Evolutionary conservation across 257 asterid genomes (phyloP).

Genomic region (Leptodermis oblonga): DNA sequence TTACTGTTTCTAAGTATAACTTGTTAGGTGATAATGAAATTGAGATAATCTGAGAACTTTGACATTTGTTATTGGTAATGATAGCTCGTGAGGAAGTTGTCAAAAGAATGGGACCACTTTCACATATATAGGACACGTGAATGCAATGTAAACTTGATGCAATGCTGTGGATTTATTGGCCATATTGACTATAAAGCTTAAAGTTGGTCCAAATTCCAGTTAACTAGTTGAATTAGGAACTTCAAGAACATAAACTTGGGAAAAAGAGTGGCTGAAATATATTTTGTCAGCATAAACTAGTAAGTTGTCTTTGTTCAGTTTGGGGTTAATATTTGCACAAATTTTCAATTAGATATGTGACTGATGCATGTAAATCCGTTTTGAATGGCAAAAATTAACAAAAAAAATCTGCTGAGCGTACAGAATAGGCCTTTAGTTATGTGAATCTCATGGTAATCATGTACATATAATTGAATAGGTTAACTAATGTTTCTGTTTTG

Average conservation of each 20-base stretch:
- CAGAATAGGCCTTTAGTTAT: neutral
- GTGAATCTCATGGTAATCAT: neutral
- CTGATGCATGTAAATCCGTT: neutral
- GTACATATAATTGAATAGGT: neutral
- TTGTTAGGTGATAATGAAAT: neutral
- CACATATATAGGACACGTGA: neutral
- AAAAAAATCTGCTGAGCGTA: neutral
- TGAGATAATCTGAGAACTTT: neutral
- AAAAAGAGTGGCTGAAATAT: neutral
- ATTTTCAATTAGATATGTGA: neutral
- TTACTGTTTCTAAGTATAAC: neutral
- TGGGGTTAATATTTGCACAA: no score
- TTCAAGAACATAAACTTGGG: neutral
- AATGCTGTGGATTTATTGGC: neutral
- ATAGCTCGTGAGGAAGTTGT: neutral
- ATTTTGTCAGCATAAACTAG: neutral
- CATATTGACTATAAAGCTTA: neutral
- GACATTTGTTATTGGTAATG: neutral
- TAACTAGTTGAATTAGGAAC: neutral
- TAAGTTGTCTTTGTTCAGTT: neutral
- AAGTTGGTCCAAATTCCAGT: neutral
- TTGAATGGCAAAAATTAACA: neutral
- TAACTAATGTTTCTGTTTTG: constrained; percentile 4
- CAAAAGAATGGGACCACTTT: neutral
- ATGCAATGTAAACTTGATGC: neutral